Evolutionary conservation across 257 asterid species (phyloP), one percentile per base, ranked within the genome.

Genomic region (Fraxinus anomala): DNA sequence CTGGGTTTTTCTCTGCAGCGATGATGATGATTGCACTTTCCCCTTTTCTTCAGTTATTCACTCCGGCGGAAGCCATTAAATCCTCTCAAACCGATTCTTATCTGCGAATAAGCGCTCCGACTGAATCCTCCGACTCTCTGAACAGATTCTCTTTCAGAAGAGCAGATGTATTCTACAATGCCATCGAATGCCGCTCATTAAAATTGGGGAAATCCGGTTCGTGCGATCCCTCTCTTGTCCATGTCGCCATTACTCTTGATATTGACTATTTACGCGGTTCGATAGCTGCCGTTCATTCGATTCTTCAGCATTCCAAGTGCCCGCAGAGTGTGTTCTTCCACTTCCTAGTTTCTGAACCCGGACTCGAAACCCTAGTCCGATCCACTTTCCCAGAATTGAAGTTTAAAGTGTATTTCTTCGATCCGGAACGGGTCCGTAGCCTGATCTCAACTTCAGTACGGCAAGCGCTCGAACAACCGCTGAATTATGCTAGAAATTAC

Each of bases 401-500:
- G 68, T 79, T 73, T 39, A 34, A 73, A 30, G 63, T 79, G 33
- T 66, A 79, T 73, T 79, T 73, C 54, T 79, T 79, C 54, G 75
- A 79, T 68, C 74, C 82, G 9, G 66, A 73, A 33, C 44, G 63
- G 37, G 79, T 79, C 14, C 74, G 74, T 7, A 79, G 33, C 36
- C 37, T 79, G 49, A 79, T 79, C 34, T 79, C 82, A 5, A 73
- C 39, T 26, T 79, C 82, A 4, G 71, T 79, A 34, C 28, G 79
- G 42, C 70, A 73, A 67, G 79, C 79, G 69, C 79, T 79, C 16
- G 79, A 79, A 23, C 82, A 79, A 42, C 82, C 82, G 12, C 68
- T 79, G 6, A 79, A 79, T 19, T 79, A 79, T 13, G 82, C 75
- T 7, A 73, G 82, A 67, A 79, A 79, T 68, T 79, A 79, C 40